These are phyloP conservation scores for Kwoniella europaea DNA, from an alignment of 768 basidiomycete species.

Conservation along the genomic window DNA sequence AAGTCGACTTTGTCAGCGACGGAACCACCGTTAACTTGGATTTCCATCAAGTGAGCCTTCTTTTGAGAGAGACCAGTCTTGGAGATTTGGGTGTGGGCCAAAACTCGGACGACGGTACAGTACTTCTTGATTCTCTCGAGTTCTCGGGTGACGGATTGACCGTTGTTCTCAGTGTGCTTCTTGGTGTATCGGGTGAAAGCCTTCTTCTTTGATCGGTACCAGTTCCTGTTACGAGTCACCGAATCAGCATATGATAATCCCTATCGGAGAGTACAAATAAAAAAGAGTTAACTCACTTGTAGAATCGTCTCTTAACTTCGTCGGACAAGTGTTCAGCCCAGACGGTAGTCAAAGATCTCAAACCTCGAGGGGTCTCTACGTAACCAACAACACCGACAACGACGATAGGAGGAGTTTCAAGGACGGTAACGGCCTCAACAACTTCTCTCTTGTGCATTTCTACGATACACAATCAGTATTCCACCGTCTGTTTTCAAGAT, in stretches of 20 bases:
- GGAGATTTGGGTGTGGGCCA: constrained; percentile 98
- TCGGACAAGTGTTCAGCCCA: constrained; percentile 96
- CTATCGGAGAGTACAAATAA: background rate
- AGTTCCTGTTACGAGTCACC: constrained; percentile 70
- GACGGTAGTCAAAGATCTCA: constrained; percentile 97
- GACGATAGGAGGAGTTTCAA: constrained; percentile 96
- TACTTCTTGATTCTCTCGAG: constrained; percentile 99
- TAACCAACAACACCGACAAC: constrained; percentile 98
- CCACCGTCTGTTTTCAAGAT: background rate
- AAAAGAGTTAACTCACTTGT: constrained; percentile 60
- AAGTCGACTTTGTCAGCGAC: constrained; percentile 97
- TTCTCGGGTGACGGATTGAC: constrained; percentile 89
- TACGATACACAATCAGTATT: constrained; percentile 52
- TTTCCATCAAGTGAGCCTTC: constrained; percentile 99
- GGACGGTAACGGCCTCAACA: constrained; percentile 92
- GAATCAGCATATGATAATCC: too few relatives aligned
- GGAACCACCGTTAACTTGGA: constrained; percentile 95
- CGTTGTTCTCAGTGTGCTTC: constrained; percentile 94
- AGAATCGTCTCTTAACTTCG: constrained; percentile 98
- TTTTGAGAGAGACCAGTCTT: constrained; percentile 98
- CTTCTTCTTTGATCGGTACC: constrained; percentile 99
- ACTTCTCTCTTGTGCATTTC: constrained; percentile 99
- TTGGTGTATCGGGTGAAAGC: constrained; percentile 99
- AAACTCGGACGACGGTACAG: constrained; percentile 99
- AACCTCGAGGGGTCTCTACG: constrained; percentile 98